Evolutionary conservation across 306 rosid species (phyloP), one percentile per base, ranked within the genome.

Genomic region (Acacia melanoxylon): DNA sequence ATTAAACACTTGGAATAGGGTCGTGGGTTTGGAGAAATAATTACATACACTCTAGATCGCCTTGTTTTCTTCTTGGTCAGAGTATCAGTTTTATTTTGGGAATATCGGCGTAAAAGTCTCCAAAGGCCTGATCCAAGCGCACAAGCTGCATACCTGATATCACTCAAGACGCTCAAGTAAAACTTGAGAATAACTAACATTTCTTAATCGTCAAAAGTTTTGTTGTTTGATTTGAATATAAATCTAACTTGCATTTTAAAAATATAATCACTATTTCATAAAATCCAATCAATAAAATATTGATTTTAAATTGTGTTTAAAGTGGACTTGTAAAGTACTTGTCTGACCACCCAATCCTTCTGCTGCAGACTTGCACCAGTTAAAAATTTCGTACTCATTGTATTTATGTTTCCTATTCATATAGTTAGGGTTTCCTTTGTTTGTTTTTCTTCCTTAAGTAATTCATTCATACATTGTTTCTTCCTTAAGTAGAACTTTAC

Each of bases 261-360:
- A 45, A 12, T 33, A 25, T 59, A 51, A 24, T 63, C 44, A 25
- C 44, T 54, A 59, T 54, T 42, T 44, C 69, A 61, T 40, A 27
- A 59, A 79, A 56, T 79, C 59, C 69, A 54, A 61, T 82, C 41
- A 42, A 59, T 74, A 63, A 74, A 66, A 44, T 67, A 78, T 40
- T 69, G 20, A 51, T 78, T 68, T 75, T 40, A 56, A 17, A 14
- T 9, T 15, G 37, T 70, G 52, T 75, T 86, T 42, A 24, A 51
- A 62, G 20, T 75, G 20, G 51, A 84, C 44, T 48, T 48, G 68
- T 25, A 29, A 78, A 54, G 66, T 72, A 68, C 72, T 66, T 77
- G 71, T 48, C 10, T 58, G 72, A 78, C 40, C 44, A 29, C 13
- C 70, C 73, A 20, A 22, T 14, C 22, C 42, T 72, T 78, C 65